These are phyloP conservation scores for Halophytophthora polymorphica DNA, from an alignment of 352 stramenopile species.

Conservation along the genomic window DNA sequence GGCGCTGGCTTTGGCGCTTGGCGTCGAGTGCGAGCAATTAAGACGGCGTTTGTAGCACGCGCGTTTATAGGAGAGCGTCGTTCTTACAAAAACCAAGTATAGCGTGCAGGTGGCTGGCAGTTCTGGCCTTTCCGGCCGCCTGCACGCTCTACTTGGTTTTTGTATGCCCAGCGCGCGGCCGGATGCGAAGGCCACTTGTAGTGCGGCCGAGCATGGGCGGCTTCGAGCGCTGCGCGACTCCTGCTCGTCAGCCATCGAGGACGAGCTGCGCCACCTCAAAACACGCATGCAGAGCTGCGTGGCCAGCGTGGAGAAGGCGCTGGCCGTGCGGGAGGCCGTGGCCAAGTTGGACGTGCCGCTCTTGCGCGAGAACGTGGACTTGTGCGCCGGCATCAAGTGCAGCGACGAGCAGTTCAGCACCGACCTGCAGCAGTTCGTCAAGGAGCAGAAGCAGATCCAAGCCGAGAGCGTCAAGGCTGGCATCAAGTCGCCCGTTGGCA, in stretches of 20 bases:
- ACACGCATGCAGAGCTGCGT: slow-evolving; percentile 57
- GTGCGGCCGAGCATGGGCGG: no score
- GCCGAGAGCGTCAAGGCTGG: slow-evolving; percentile 18
- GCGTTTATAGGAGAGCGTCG: no score
- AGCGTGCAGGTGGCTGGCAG: no score
- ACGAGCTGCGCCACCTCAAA: slow-evolving; percentile 62
- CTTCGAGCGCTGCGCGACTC: slow-evolving; percentile 74
- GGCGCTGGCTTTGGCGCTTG: neutral
- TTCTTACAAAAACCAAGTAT: no score
- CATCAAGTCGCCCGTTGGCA: slow-evolving; percentile 20
- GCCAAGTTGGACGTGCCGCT: slow-evolving; percentile 60
- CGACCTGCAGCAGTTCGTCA: slow-evolving; percentile 46
- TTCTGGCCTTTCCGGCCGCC: no score
- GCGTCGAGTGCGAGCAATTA: neutral
- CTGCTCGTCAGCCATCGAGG: slow-evolving; percentile 74
- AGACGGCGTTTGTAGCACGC: no score
- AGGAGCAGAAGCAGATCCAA: slow-evolving; percentile 59
- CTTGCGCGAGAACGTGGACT: slow-evolving; percentile 47
- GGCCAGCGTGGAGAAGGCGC: slow-evolving; percentile 48
- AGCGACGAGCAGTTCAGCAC: slow-evolving; percentile 49
- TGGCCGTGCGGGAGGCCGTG: slow-evolving; percentile 61
- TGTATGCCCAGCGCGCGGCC: no score
- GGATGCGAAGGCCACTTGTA: no score
- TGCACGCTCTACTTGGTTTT: no score
- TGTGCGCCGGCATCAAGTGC: slow-evolving; percentile 48